phyloP scores from a whole-genome alignment of 371 early-diverging fungal species.

The Rhizomucor pusillus region DNA sequence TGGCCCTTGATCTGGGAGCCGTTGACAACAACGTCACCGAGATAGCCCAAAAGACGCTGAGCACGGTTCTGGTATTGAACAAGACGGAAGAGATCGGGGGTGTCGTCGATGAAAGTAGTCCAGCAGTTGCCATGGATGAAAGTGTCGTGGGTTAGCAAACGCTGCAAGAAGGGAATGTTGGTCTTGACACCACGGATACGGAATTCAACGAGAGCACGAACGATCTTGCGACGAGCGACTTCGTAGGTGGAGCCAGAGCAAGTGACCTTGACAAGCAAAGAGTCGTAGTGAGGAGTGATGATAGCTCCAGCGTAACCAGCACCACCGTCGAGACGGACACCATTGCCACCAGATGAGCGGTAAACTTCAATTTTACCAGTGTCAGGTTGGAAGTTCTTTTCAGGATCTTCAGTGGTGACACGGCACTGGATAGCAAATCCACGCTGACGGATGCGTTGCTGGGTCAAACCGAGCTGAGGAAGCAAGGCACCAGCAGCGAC shows the following conservation, averaged over 20 bases:
- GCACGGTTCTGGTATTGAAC: conserved; percentile 82
- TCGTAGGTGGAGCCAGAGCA: conserved; percentile 87
- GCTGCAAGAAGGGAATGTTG: conserved; percentile 91
- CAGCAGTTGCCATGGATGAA: conserved; percentile 80
- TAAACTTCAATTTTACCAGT: conserved; percentile 93
- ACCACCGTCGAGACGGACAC: conserved; percentile 91
- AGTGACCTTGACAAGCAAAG: conserved; percentile 92
- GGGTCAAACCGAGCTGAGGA: conserved; percentile 78
- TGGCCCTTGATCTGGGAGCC: conserved; percentile 92
- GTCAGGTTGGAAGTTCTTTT: conserved; percentile 90
- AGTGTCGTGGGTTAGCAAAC: conserved; percentile 76
- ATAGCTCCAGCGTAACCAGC: conserved; percentile 85
- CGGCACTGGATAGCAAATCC: conserved; percentile 95
- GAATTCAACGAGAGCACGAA: conserved; percentile 91
- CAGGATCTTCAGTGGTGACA: conserved; percentile 93
- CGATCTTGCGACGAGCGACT: conserved; percentile 83
- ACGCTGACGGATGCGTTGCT: conserved; percentile 75
- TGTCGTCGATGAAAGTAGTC: conserved; percentile 98
- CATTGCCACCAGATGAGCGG: conserved; percentile 86
- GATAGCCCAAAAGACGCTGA: conserved; percentile 81
- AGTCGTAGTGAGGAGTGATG: conserved; percentile 95
- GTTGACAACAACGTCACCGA: conserved; percentile 91
- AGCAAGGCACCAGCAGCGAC: conserved; percentile 87
- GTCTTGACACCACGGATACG: conserved; percentile 96
- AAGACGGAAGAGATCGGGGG: conserved; percentile 81